Evolutionary conservation across 78 protist species (phyloP).

Genomic region (Dictyostelium intermedium): DNA sequence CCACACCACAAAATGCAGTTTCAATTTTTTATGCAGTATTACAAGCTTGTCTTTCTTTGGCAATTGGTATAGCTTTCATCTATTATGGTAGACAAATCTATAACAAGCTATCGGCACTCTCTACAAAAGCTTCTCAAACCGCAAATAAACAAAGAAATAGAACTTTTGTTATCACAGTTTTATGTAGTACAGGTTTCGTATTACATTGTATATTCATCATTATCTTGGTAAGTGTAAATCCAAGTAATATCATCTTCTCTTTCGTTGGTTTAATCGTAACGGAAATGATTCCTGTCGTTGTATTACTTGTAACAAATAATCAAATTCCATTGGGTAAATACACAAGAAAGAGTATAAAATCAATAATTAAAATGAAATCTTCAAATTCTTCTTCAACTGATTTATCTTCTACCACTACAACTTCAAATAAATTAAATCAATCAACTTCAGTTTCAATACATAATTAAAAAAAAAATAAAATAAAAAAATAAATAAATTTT

Average conservation of each 20-base stretch:
- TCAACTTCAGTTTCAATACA: not conserved
- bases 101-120: not conserved
- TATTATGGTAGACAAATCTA: constrained; percentile 52
- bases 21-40: constrained; percentile 59
- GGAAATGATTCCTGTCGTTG: constrained; percentile 36
- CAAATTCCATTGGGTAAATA: constrained; percentile 21
- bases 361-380: not conserved
- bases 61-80: constrained; percentile 29
- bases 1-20: constrained; percentile 30
- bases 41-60: constrained; percentile 37
- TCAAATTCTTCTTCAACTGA: not conserved
- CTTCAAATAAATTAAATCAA: not conserved
- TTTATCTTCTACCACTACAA: not conserved
- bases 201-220: constrained; percentile 67
- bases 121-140: not conserved
- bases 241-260: constrained; percentile 44
- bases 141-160: constrained; percentile 11
- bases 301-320: constrained; percentile 23
- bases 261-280: constrained; percentile 36
- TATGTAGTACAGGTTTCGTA: constrained; percentile 31
- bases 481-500: too few relatives aligned
- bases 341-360: not conserved
- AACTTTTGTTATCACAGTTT: not conserved
- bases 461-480: not conserved
- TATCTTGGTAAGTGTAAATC: constrained; percentile 16